These are phyloP conservation scores for Fusarium sp. DNA, from an alignment of 2,329 filamentous ascomycete species.

Conservation along the genomic window DNA sequence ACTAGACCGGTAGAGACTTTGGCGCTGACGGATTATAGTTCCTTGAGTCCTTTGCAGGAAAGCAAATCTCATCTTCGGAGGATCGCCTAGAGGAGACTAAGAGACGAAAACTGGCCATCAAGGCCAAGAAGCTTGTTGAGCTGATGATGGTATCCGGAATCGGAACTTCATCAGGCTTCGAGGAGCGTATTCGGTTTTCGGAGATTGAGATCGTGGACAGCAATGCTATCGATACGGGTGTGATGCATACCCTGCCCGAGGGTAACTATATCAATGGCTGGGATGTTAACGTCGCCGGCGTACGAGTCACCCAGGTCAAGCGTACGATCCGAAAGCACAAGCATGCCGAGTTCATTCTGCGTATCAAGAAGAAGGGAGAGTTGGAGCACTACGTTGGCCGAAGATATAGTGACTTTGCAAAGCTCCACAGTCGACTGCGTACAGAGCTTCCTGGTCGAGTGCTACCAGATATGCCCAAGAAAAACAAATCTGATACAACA, in stretches of 20 bases:
- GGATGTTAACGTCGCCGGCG: constrained; percentile 93
- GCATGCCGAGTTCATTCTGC: constrained; percentile 93
- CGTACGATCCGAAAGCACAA: constrained; percentile 91
- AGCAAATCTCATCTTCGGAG: constrained; percentile 96
- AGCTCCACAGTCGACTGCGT: constrained; percentile 83
- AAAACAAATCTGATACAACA: constrained; percentile 87
- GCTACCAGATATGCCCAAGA: constrained; percentile 87
- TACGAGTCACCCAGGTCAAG: constrained; percentile 85
- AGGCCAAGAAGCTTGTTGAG: constrained; percentile 96
- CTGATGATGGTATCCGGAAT: constrained; percentile 99
- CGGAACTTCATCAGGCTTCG: constrained; percentile 94
- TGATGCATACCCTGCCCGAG: constrained; percentile 89
- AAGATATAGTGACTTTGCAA: constrained; percentile 89
- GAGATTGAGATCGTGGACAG: constrained; percentile 97
- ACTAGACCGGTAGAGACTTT: not conserved
- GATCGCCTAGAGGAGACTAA: constrained; percentile 97
- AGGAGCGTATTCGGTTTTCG: constrained; percentile 95
- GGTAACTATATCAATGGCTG: constrained; percentile 95
- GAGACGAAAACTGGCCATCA: constrained; percentile 89
- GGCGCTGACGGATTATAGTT: constrained; percentile 71
- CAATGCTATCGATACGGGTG: constrained; percentile 90
- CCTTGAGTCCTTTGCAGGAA: constrained; percentile 95
- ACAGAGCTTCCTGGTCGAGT: constrained; percentile 93
- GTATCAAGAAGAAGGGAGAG: constrained; percentile 84
- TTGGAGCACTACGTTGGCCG: constrained; percentile 85